Base-by-base conservation (phyloP, 148 eudicot species). In the Camellia japonica region DNA sequence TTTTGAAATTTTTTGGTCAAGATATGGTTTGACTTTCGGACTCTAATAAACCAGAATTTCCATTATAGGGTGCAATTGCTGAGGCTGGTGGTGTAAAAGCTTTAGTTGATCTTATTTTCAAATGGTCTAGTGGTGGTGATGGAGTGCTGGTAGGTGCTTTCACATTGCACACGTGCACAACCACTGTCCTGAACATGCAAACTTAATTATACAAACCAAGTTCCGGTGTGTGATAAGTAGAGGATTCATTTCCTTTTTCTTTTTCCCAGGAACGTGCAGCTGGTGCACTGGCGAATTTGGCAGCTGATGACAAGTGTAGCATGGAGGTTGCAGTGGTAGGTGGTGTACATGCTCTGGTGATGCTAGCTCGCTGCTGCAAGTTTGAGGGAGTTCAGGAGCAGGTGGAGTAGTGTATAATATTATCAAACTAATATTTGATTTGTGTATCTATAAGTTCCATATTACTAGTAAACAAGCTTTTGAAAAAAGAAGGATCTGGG, bases 381-480 rank as follows among this genome's bases (percentile, higher is more conserved):
- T 88, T 87, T 82, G 98, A 94, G 82, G 99, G 97, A 76, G 99
- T 96, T 81, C 99, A 92, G 80, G 99, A 96, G 87, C 99, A 96
- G 98, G 99, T 94, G 73, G 73, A 64, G 7, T 20, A 23, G 7
- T 67, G 62, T 55, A 14, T 46, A 56, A 80, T 51, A 5, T 63
- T 64, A 12, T 56, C 56, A 63, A 41, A 1, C 13, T 42, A 8
- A n/a, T 19, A 43, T 62, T 58, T 69, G 51, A 52, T 63, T 4
- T 44, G 23, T 5, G 2, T 54, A 20, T 65, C 19, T 64, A 7
- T 18, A 16, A 72, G 18, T 5, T 47, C 20, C 19, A 46, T 49
- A 20, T 41, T 20, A 9, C 12, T 61, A 58, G 11, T 68, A 44
- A 43, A 60, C 64, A 8, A 63, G 61, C 61, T 44, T 73, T 49